Conservation (phyloP, 169 alveolate species). For the Plasmodium vivax region DNA sequence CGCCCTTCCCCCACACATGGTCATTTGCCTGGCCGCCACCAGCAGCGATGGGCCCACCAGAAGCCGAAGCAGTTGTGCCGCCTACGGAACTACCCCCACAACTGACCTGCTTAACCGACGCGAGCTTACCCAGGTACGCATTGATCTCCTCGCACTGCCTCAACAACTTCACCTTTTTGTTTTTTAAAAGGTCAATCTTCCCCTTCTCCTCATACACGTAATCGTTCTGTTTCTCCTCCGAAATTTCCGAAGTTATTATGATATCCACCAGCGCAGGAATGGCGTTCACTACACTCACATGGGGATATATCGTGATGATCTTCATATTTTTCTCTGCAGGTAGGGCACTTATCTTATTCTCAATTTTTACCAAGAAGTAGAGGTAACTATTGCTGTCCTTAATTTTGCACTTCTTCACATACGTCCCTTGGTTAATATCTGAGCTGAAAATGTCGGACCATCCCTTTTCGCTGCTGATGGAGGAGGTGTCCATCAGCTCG, state of each 20-base stretch:
- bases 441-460: slow-evolving; percentile 76
- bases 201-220: slow-evolving; percentile 48
- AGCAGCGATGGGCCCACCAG: background rate
- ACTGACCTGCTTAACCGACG: background rate
- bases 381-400: slow-evolving; percentile 76
- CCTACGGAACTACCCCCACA: background rate
- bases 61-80: background rate
- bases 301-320: slow-evolving; percentile 85
- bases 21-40: background rate
- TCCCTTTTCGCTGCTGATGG: slow-evolving; percentile 32
- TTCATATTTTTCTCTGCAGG: slow-evolving; percentile 87
- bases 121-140: slow-evolving; percentile 18
- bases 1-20: background rate
- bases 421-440: slow-evolving; percentile 65
- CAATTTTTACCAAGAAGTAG: slow-evolving; percentile 85
- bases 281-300: slow-evolving; percentile 86
- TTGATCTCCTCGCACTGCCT: slow-evolving; percentile 48
- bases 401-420: slow-evolving; percentile 60
- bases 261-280: slow-evolving; percentile 84
- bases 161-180: slow-evolving; percentile 27
- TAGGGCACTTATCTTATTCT: slow-evolving; percentile 81
- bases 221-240: slow-evolving; percentile 53
- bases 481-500: slow-evolving; percentile 15
- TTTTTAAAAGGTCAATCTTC: slow-evolving; percentile 52
- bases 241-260: slow-evolving; percentile 44